Evolutionary conservation across 1,284 basidiomycete genomes (phyloP).

Genomic region (Somion occarium): DNA sequence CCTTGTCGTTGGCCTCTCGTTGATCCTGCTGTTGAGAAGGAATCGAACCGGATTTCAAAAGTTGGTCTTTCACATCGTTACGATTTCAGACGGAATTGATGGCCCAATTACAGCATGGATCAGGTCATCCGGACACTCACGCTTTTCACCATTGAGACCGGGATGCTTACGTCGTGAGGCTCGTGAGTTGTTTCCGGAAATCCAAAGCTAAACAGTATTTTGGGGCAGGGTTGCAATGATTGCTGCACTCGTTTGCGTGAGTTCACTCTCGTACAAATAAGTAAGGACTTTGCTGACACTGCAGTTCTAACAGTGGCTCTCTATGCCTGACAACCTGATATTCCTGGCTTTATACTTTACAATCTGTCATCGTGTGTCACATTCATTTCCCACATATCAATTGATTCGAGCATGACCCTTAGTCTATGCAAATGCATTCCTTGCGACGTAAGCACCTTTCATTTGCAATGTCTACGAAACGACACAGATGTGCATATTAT

Average conservation of each 20-base stretch:
- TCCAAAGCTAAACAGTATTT: slow-evolving; percentile 32
- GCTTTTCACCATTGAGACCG: slow-evolving; percentile 51
- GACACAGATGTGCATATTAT: not conserved
- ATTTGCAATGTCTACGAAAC: not conserved
- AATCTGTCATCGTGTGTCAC: slow-evolving; percentile 37
- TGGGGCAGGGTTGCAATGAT: no score
- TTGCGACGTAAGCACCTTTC: slow-evolving; percentile 28
- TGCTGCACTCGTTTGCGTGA: no score
- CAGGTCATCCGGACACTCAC: slow-evolving; percentile 42
- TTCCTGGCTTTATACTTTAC: slow-evolving; percentile 46
- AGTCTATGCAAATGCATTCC: slow-evolving; percentile 36
- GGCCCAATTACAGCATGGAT: slow-evolving; percentile 26
- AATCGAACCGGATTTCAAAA: slow-evolving; percentile 38
- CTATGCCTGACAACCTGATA: slow-evolving; percentile 39
- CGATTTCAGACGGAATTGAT: slow-evolving; percentile 13
- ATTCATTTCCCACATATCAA: not conserved
- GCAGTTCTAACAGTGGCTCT: slow-evolving; percentile 35
- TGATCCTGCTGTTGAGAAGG: slow-evolving; percentile 40
- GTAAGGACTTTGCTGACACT: no score
- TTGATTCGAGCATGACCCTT: not conserved
- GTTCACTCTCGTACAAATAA: no score
- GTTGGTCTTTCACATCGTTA: slow-evolving; percentile 20
- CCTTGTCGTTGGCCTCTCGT: slow-evolving; percentile 41
- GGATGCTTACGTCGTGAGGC: slow-evolving; percentile 42
- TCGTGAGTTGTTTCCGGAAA: not conserved